Base-by-base conservation (phyloP, 176 grass and related monocot genomes). In the Oryza rufipogon region DNA sequence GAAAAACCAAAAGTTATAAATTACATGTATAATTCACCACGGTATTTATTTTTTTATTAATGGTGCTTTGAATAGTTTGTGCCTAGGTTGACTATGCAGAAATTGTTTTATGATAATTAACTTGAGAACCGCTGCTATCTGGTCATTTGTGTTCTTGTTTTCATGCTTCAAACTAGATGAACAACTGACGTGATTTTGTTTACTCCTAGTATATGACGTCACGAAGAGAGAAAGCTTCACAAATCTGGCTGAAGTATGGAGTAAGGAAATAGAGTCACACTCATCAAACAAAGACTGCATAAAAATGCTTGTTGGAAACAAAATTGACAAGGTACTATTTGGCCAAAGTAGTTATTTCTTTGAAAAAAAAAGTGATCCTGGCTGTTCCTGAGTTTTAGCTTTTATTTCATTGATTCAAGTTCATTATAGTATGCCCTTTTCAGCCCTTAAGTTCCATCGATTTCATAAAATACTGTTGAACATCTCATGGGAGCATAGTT, bases 301-400 rank as follows among this genome's bases (percentile, higher is more conserved):
- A 80, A 98, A 98, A 88, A 87, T 98, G 77, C 91, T 98, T 80
- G 93, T 98, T 78, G 93, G 96, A 33, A 98, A 98, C 82, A 98
- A 98, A 90, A 83, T 98, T 87, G 96, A 98, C 86, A 95, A 98
- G 96, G 96, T 98, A 89, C 48, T 19, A 63, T 84, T 58, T 56
- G 42, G 14, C n/a, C 51, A 36, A 65, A 76, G 30, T 45, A 78
- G 1, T 32, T 74, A 47, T 90, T 47, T 68, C 7, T 25, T 48
- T 39, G 20, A 26, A 82, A 78, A 74, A 74, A 3, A 8, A 28
- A 66, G 17, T 83, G 8, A 54, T 73, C 10, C 63, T 68, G 15
- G 22, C 44, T 10, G 45, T 41, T 78, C 11, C 22, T 76, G 54
- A 33, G 13, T 9, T 42, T 28, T 32, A 51, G 4, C 16, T 67